Percentiles rank a stretch among this genome's conserved stretches.
Conservation (phyloP, 2,329 filamentous ascomycete species). For the Arthrinium phaeospermum region DNA sequence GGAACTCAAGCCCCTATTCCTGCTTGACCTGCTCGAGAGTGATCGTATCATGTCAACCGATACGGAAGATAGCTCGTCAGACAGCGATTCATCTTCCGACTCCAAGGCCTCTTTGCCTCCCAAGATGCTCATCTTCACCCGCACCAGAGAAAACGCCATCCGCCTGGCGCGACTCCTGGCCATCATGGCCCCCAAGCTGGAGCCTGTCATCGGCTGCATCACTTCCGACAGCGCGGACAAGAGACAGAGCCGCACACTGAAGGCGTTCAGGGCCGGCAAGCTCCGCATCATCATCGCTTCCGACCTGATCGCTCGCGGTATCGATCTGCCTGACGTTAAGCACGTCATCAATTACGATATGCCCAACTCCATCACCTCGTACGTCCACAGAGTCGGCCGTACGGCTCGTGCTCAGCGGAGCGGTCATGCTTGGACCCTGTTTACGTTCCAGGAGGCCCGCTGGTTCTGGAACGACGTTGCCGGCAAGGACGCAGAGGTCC, state of each 20-base stretch:
- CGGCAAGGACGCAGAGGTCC: constrained; percentile 53
- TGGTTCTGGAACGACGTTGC: constrained; percentile 93
- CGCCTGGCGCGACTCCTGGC: constrained; percentile 81
- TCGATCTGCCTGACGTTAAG: constrained; percentile 79
- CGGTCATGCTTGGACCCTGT: constrained; percentile 85
- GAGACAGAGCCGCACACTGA: constrained; percentile 69
- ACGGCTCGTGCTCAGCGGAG: constrained; percentile 81
- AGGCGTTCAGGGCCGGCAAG: constrained; percentile 66
- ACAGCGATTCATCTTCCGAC: constrained; percentile 39
- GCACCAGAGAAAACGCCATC: constrained; percentile 86
- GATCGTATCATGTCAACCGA: constrained; percentile 50
- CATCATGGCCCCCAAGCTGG: constrained; percentile 66
- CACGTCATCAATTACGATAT: constrained; percentile 96
- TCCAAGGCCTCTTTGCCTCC: constrained; percentile 25
- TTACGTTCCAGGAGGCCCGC: constrained; percentile 79
- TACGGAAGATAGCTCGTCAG: constrained; percentile 27
- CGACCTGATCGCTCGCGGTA: constrained; percentile 89
- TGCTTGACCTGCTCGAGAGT: constrained; percentile 76
- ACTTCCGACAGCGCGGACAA: constrained; percentile 80
- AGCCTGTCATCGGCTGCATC: constrained; percentile 68
- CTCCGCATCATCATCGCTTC: constrained; percentile 84
- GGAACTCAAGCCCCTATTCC: constrained; percentile 79
- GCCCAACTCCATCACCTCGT: constrained; percentile 78
- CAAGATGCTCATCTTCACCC: constrained; percentile 81
- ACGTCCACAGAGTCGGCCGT: constrained; percentile 90